Conservation (phyloP, 805 yeast species). For the Candida morakotiae region DNA sequence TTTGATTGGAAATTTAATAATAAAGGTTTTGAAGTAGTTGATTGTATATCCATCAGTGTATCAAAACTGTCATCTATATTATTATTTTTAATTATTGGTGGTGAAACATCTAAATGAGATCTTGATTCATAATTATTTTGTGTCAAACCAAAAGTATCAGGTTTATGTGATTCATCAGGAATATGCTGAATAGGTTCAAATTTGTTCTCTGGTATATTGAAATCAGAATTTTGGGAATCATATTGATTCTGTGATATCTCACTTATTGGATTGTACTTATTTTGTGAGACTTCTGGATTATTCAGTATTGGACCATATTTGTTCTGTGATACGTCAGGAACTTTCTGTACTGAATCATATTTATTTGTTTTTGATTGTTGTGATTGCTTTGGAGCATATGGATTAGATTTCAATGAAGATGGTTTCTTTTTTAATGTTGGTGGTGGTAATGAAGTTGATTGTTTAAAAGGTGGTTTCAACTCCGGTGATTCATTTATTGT, state of each 20-base stretch:
- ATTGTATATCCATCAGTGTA: constrained; percentile 3
- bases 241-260: no score
- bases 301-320: no score
- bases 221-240: no score
- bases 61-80: constrained; percentile 34
- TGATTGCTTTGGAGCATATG: constrained; percentile 33
- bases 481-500: constrained; percentile 12
- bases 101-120: not conserved
- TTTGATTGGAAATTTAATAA: constrained; percentile 4
- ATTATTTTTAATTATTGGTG: constrained; percentile 5
- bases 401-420: constrained; percentile 18
- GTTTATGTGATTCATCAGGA: no score
- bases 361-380: constrained; percentile 12
- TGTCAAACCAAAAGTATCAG: no score
- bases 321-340: no score
- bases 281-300: no score
- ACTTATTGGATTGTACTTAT: no score
- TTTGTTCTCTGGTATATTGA: no score
- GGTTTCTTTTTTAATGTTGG: constrained; percentile 2
- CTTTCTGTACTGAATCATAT: no score
- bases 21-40: constrained; percentile 4
- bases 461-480: not conserved
- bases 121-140: constrained; percentile 26
- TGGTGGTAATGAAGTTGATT: not conserved
- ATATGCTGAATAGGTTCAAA: no score